phyloP scores from a whole-genome alignment of 192 early-diverging fungal species.

The Nowakowskiella sp. region DNA sequence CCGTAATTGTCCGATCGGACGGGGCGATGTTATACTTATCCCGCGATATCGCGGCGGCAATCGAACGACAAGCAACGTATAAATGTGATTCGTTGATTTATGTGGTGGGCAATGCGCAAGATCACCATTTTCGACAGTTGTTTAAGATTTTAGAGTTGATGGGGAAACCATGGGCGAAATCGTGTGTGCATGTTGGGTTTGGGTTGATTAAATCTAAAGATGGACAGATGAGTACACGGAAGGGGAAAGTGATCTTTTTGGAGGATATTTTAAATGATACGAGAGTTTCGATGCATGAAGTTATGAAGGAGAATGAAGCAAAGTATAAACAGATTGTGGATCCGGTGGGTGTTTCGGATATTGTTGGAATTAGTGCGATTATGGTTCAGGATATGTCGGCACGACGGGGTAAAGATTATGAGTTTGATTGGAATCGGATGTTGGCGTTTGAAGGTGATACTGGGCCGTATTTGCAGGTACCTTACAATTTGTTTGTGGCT shows the following conservation, averaged over 20 bases:
- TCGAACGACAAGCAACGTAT: constrained; percentile 78
- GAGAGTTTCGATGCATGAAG: constrained; percentile 80
- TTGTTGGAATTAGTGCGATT: constrained; percentile 88
- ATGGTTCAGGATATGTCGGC: constrained; percentile 87
- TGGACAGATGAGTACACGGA: constrained; percentile 86
- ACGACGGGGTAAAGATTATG: constrained; percentile 89
- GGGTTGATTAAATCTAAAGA: constrained; percentile 81
- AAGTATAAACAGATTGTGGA: constrained; percentile 79
- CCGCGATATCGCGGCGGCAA: constrained; percentile 93
- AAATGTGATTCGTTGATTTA: constrained; percentile 91
- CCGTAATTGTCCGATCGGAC: constrained; percentile 81
- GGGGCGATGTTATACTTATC: constrained; percentile 91
- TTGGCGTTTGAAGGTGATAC: constrained; percentile 96
- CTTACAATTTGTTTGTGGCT: no score
- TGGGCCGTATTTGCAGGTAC: constrained; percentile 89
- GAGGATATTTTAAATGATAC: constrained; percentile 86
- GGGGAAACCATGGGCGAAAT: constrained; percentile 71
- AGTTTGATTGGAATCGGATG: constrained; percentile 86
- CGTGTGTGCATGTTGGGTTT: constrained; percentile 85
- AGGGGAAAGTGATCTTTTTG: constrained; percentile 90
- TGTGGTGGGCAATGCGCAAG: constrained; percentile 83
- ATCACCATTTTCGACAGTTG: constrained; percentile 85
- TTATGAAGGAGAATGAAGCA: constrained; percentile 80
- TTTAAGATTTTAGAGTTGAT: constrained; percentile 87
- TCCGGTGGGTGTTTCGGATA: constrained; percentile 72